Percentiles rank a stretch among this genome's conserved stretches.
phyloP scores from a whole-genome alignment of 2,329 filamentous ascomycete species.

The Aureobasidium mangrovei region DNA sequence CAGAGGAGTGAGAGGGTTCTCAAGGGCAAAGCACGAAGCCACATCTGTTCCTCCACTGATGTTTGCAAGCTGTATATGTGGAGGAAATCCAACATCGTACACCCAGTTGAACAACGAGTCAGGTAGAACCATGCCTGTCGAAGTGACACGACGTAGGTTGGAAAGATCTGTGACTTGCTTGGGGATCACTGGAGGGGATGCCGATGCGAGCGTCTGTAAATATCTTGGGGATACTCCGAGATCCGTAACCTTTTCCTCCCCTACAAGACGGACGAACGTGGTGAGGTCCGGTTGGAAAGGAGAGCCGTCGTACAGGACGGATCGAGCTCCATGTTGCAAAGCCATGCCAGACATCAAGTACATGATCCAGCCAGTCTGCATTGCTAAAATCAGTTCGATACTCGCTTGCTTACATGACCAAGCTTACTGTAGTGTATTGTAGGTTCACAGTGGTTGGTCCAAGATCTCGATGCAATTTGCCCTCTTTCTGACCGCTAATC shows the following conservation, averaged over 20 bases:
- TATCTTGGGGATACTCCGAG: constrained; percentile 70
- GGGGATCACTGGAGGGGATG: constrained; percentile 46
- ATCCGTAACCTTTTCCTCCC: constrained; percentile 58
- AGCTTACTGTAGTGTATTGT: constrained; percentile 61
- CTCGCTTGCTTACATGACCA: constrained; percentile 66
- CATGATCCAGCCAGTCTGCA: constrained; percentile 75
- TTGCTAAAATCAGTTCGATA: background rate
- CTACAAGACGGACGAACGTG: constrained; percentile 54
- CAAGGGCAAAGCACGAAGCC: constrained; percentile 53
- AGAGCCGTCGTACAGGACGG: constrained; percentile 73
- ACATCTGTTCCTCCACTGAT: constrained; percentile 73
- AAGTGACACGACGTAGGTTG: constrained; percentile 52
- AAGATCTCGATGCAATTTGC: constrained; percentile 42
- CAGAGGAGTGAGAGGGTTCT: constrained; percentile 62
- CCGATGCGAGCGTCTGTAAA: constrained; percentile 62
- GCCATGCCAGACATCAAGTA: constrained; percentile 55
- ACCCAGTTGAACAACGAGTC: constrained; percentile 74
- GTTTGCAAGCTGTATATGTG: constrained; percentile 58
- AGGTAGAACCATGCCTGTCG: constrained; percentile 74
- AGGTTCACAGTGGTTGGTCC: constrained; percentile 37
- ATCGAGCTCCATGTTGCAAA: constrained; percentile 51
- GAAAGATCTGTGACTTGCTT: constrained; percentile 55
- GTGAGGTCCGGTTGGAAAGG: constrained; percentile 63
- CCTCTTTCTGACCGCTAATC: constrained; percentile 54
- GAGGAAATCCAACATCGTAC: constrained; percentile 63